These are phyloP conservation scores for Hortiboletus flavorubellus DNA, from an alignment of 768 basidiomycete genomes.

Conservation along the genomic window DNA sequence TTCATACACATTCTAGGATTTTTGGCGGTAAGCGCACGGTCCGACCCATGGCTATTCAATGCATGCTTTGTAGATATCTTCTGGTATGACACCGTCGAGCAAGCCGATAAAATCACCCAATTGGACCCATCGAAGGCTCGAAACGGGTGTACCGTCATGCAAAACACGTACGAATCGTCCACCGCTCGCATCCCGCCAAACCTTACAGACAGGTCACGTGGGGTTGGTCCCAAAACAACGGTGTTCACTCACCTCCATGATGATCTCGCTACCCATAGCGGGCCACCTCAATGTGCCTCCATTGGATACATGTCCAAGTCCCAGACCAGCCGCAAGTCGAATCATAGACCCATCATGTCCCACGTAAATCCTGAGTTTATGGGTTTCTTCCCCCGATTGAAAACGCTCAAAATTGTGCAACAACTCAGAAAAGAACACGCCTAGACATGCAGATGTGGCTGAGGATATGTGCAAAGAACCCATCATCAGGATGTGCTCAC, in stretches of 20 bases:
- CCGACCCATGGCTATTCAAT: constrained; percentile 1
- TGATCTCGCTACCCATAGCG: constrained; percentile 44
- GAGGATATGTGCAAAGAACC: neutral
- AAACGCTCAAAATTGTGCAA: constrained; percentile 38
- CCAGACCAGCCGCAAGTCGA: constrained; percentile 38
- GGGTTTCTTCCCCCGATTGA: constrained; percentile 29
- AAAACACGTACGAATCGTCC: constrained; percentile 40
- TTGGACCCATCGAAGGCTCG: constrained; percentile 35
- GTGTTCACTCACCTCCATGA: constrained; percentile 40
- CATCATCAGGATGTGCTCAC: constrained; percentile 18
- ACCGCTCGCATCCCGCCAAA: constrained; percentile 33
- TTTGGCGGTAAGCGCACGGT: neutral
- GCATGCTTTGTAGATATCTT: constrained; percentile 27
- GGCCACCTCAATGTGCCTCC: constrained; percentile 41
- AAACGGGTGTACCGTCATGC: constrained; percentile 42
- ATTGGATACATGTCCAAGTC: constrained; percentile 32
- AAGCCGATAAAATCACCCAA: constrained; percentile 35
- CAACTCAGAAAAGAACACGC: constrained; percentile 46
- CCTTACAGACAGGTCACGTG: constrained; percentile 24
- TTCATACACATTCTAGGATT: neutral
- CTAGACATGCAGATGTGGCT: constrained; percentile 18
- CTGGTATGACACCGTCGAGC: constrained; percentile 35
- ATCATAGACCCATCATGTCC: constrained; percentile 50
- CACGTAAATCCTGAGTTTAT: constrained; percentile 41
- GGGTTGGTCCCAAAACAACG: neutral